phyloP scores from a whole-genome alignment of 2,329 filamentous ascomycete species.

The Exophiala aquamarina region DNA sequence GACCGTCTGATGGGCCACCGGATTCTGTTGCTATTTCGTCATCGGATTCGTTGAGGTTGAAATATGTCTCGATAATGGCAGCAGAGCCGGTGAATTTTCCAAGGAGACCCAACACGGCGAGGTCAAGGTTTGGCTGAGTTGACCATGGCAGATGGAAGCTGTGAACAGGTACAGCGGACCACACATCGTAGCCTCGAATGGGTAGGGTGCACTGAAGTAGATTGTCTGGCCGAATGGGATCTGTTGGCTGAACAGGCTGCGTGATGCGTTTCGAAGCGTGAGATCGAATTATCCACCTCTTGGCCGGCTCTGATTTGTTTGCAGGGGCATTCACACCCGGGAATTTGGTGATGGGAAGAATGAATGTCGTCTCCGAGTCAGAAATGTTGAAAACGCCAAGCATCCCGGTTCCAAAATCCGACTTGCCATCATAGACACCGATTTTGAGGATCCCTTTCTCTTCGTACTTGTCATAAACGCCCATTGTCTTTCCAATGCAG shows the following conservation, averaged over 20 bases:
- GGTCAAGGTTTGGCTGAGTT: constrained; percentile 30
- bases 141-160: constrained; percentile 59
- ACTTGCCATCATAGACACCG: constrained; percentile 71
- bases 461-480: constrained; percentile 74
- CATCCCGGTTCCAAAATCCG: constrained; percentile 70
- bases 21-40: background rate
- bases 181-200: constrained; percentile 73
- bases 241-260: constrained; percentile 47
- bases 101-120: constrained; percentile 74
- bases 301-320: constrained; percentile 33
- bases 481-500: constrained; percentile 68
- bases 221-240: constrained; percentile 34
- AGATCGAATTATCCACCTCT: constrained; percentile 69
- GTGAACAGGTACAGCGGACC: constrained; percentile 70
- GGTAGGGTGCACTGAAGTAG: constrained; percentile 65
- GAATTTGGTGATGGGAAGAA: constrained; percentile 71
- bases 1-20: constrained; percentile 20
- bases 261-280: constrained; percentile 68
- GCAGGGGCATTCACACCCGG: constrained; percentile 52
- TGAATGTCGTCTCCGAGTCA: constrained; percentile 60
- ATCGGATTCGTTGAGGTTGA: constrained; percentile 59
- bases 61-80: constrained; percentile 65
- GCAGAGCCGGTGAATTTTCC: constrained; percentile 89
- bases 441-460: constrained; percentile 74
- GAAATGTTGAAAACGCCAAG: constrained; percentile 84